Base-by-base conservation (phyloP, 1,139 yeast genomes). In the Scheffersomyces insectosa region DNA sequence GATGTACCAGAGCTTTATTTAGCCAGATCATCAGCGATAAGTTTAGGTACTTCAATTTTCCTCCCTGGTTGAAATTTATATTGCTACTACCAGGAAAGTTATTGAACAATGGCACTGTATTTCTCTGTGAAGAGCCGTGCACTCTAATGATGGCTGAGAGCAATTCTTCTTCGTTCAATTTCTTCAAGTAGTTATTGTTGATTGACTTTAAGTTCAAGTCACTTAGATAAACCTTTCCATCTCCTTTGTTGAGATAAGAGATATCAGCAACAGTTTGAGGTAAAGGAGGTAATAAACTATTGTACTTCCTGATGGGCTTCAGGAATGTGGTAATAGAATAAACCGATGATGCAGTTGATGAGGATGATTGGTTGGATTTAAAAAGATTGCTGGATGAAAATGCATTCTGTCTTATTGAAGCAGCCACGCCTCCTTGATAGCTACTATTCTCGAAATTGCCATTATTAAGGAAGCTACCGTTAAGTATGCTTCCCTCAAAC, bases 1-100 rank as follows among this genome's bases (percentile, higher is more conserved):
- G 49, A 37, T 70, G 63, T 13, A 80, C 65, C 37, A 67, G 55
- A 12, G 54, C 59, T 45, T 73, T 74, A 49, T 75, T 75, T 31
- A 82, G 57, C 84, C 86, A 81, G 37, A 79, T 70, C 57, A 80
- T 66, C 2, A 79, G 73, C 2, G 75, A 61, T 40, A 82, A 55
- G 36, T 70, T 65, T 23, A 82, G 48, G 16, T 60, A 58, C 38
- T 55, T 52, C 43, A 80, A 57, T 8, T 56, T 47, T 9, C 28
- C 29, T 40, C 42, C 13, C 34, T 28, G 9, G 41, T 43, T 13
- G 39, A 30, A 5, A 42, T 37, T 7, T 37, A 32, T 16, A 36
- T 35, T 33, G 34, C 28, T 16, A 27, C 5, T 16, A 10, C 12
- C 34, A 28, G 12, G 36, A n/a, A 27, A 28, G 25, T 9, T 31